Evolutionary conservation across 805 yeast genomes (phyloP).

Genomic region (Candida morakotiae): DNA sequence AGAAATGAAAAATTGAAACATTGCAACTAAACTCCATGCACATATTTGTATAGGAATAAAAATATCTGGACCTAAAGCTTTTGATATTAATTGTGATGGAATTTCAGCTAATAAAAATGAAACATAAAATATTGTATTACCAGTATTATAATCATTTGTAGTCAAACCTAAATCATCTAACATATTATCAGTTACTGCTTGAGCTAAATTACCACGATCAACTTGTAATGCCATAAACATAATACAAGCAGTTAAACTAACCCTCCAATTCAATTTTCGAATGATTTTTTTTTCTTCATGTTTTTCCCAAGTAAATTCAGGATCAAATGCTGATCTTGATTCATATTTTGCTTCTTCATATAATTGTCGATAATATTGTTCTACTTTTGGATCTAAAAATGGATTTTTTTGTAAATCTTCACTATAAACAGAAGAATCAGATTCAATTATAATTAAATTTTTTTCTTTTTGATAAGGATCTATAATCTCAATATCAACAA

Average conservation of each 20-base stretch:
- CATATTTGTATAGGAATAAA: constrained; percentile 59
- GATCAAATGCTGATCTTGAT: constrained; percentile 53
- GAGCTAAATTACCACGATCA: constrained; percentile 54
- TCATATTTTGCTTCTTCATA: constrained; percentile 44
- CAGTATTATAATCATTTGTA: constrained; percentile 58
- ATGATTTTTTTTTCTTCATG: constrained; percentile 48
- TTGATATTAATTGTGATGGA: constrained; percentile 65
- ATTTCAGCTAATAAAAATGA: constrained; percentile 55
- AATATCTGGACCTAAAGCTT: constrained; percentile 56
- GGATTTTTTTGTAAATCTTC: constrained; percentile 2
- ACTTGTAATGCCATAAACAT: constrained; percentile 57
- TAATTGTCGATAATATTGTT: constrained; percentile 6
- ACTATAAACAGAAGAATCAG: not conserved
- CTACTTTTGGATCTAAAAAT: constrained; percentile 10
- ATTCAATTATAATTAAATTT: not conserved
- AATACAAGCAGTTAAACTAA: constrained; percentile 54
- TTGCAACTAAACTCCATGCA: constrained; percentile 54
- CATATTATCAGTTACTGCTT: constrained; percentile 56
- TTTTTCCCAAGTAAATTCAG: constrained; percentile 50
- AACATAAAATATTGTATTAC: constrained; percentile 50
- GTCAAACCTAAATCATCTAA: constrained; percentile 47
- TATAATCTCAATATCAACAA: not conserved
- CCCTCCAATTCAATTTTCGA: constrained; percentile 52
- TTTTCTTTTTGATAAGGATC: not conserved
- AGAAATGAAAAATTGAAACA: constrained; percentile 36